Base-by-base conservation (phyloP, 345 rosid species). In the Acer yangbiense region DNA sequence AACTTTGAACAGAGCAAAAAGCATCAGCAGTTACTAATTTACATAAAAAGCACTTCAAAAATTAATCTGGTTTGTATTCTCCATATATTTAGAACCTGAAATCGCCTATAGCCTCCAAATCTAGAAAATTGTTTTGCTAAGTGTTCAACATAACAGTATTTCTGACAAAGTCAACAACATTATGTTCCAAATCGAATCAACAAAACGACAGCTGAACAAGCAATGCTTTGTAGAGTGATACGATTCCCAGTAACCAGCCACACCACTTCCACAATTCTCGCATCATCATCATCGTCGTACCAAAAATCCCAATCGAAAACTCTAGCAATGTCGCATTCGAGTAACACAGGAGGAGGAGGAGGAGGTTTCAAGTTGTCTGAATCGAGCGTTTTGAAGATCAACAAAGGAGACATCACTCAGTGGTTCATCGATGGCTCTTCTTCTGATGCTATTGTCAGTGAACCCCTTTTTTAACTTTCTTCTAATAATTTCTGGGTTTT, bases 381-480 rank as follows among this genome's bases (percentile, higher is more conserved):
- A 25, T 75, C 92, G 9, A 73, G 72, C 35, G 57, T 86, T 32
- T 92, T 95, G 68, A 84, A 87, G 69, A 90, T 95, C 81, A 81
- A 80, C 57, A 88, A 90, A 68, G 98, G 98, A 0, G 98, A 95
- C 63, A 90, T 95, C 87, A 92, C 98, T 61, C 63, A 80, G 70
- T 93, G 98, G 98, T 95, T 80, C 72, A 79, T 87, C 13, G 94
- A 92, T 80, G 85, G 88, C 72, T 87, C 95, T 21, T 87, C 95
- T n/a, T 86, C 92, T 74, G 98, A 95, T 82, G 97, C 96, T 68
- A 92, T 95, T 73, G 98, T 93, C 55, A 81, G 84, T 77, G 21
- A 8, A 7, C 25, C n/a, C 17, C 46, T 57, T 35, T n/a, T 60
- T 29, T 23, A 77, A 65, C 73, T 61, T 70, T 69, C 70, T 64